Percentiles rank a stretch among this genome's conserved stretches.
Evolutionary conservation across 164 flowering plant genomes (phyloP).

Genomic region (Tetrastigma voinierianum): DNA sequence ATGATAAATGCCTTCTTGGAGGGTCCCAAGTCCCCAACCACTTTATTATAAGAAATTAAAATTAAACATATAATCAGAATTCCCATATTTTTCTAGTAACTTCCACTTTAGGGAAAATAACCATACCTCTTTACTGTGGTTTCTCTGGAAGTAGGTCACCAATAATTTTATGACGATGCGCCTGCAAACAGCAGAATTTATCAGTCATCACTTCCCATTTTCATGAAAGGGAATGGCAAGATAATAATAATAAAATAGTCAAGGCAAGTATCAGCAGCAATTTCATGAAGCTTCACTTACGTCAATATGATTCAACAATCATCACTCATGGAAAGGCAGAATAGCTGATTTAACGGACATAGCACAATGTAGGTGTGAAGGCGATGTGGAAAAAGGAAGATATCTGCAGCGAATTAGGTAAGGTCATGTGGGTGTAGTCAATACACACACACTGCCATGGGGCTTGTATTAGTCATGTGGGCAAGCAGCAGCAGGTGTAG

Average conservation of each 20-base stretch:
- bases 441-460: too few relatives aligned
- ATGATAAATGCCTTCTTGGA: too few relatives aligned
- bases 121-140: conserved; percentile 94
- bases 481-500: too few relatives aligned
- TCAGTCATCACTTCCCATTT: not conserved
- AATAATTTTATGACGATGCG: conserved; percentile 93
- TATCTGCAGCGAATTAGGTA: too few relatives aligned
- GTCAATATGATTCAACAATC: not conserved
- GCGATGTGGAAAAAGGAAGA: too few relatives aligned
- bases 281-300: not conserved
- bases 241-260: not conserved
- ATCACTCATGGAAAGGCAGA: not conserved
- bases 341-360: not conserved
- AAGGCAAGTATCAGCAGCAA: not conserved
- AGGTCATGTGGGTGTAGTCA: too few relatives aligned
- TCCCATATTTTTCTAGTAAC: too few relatives aligned
- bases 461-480: too few relatives aligned
- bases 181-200: conserved; percentile 45
- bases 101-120: not conserved
- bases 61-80: too few relatives aligned
- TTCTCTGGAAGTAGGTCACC: conserved; percentile 95
- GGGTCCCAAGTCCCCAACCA: too few relatives aligned
- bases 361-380: too few relatives aligned
- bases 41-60: too few relatives aligned
- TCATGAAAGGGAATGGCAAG: not conserved